Conservation (phyloP, 192 early-diverging fungal genomes). For the Endogone sp. region DNA sequence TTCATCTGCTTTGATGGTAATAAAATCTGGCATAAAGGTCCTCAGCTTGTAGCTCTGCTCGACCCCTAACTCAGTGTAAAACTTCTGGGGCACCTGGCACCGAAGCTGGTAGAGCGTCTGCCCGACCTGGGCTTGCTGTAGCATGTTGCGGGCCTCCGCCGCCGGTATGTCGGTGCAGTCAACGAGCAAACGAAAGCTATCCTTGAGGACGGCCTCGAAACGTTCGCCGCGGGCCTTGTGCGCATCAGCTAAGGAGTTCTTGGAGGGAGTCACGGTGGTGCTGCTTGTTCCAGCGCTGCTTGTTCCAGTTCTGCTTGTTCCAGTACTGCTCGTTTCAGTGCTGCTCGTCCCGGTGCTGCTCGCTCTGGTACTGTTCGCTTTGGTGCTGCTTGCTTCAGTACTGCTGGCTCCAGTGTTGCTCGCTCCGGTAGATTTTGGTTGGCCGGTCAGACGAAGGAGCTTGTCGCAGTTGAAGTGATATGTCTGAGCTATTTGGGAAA, state of each 20-base stretch:
- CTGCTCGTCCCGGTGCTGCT: no score
- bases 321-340: no score
- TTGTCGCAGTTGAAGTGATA: slow-evolving; percentile 27
- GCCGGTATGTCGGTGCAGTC: slow-evolving; percentile 4
- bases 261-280: not conserved
- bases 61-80: slow-evolving; percentile 14
- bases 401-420: not conserved
- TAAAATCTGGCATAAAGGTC: slow-evolving; percentile 23
- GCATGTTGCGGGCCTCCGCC: not conserved
- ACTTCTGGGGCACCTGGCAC: slow-evolving; percentile 9
- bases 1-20: slow-evolving; percentile 6
- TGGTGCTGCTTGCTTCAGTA: not conserved
- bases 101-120: slow-evolving; percentile 20
- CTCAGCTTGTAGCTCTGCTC: slow-evolving; percentile 1
- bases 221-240: slow-evolving; percentile 10
- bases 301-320: no score
- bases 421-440: slow-evolving; percentile 5
- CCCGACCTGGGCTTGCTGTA: slow-evolving; percentile 13
- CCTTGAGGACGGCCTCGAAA: slow-evolving; percentile 15
- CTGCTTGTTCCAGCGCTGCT: no score
- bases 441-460: slow-evolving; percentile 12
- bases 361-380: not conserved
- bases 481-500: slow-evolving; percentile 8
- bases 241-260: slow-evolving; percentile 3
- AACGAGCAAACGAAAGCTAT: slow-evolving; percentile 1